Evolutionary conservation across 2,329 filamentous ascomycete genomes (phyloP), one percentile per base, ranked within the genome.

Genomic region (Plectosphaerella sp.): DNA sequence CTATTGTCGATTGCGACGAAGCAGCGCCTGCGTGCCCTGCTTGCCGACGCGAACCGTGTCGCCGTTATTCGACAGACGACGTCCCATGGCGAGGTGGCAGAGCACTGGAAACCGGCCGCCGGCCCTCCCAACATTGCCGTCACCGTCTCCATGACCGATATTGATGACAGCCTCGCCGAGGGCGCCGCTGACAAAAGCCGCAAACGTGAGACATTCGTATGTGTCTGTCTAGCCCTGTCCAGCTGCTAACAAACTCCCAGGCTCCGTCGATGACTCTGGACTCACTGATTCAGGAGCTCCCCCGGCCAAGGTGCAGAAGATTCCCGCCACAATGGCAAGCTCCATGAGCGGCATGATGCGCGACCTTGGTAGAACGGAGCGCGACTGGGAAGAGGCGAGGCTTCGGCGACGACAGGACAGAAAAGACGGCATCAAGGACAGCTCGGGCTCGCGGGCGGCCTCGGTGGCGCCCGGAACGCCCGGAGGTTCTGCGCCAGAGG

Each of bases 1-100:
- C 76, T 97, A 15, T 67, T 97, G 53, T 94, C 91, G 6, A 79
- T 97, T 52, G 89, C 89, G 16, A 86, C 90, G 10, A 90, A 93
- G 64, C 88, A 95, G 60, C 82, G 91, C 25, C 61, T 97, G 37
- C 80, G 89, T 50, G 82, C 84, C 12, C 71, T 97, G 28, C 64
- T 97, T 4, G 88, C 92, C 62, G 91, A 96, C 61, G 85, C 90
- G 11, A 82, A 85, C 51, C 78, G 79, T 10, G 71, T 96, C 45
- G 82, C 90, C 3, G 78, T 79, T 54, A 88, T 83, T 54, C 83
- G 93, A 50, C 87, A 89, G 64, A 84, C 80, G 54, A 89, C 87
- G 18, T 89, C 91, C 2, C 88, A 96, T 66, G 93, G 92, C 1
- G 74, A 86, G 33, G 76, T 96, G 6, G 89, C 91, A 3, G 75